phyloP scores from a whole-genome alignment of 2,329 filamentous ascomycete species.

The Colletotrichum paranaense region DNA sequence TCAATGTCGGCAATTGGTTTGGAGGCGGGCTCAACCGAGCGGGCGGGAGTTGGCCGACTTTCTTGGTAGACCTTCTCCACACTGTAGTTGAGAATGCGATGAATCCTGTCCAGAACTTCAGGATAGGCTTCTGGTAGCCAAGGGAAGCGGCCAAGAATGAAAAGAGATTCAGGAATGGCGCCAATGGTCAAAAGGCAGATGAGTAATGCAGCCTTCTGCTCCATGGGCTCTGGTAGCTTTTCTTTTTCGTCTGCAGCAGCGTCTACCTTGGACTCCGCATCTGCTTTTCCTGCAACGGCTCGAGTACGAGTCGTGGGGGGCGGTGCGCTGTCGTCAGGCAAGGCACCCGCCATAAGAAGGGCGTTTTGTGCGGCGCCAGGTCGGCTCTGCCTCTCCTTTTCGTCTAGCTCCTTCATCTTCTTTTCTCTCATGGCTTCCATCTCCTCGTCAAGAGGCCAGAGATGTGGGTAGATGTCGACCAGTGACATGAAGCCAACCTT shows the following conservation, averaged over 20 bases:
- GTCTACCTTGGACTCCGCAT: constrained; percentile 63
- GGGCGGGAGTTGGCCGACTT: constrained; percentile 50
- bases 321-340: constrained; percentile 82
- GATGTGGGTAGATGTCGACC: constrained; percentile 88
- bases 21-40: constrained; percentile 49
- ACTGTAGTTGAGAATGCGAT: constrained; percentile 86
- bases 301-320: constrained; percentile 56
- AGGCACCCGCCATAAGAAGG: constrained; percentile 84
- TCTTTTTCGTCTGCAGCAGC: constrained; percentile 60
- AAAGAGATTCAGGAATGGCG: constrained; percentile 91
- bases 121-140: constrained; percentile 91
- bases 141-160: constrained; percentile 90
- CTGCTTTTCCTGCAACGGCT: constrained; percentile 63
- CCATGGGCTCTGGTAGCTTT: constrained; percentile 76
- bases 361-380: constrained; percentile 84
- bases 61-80: constrained; percentile 77
- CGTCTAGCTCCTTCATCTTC: constrained; percentile 80
- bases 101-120: constrained; percentile 82
- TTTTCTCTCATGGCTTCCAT: constrained; percentile 82
- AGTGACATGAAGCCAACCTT: constrained; percentile 98
- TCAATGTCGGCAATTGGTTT: constrained; percentile 65
- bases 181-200: constrained; percentile 90
- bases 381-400: constrained; percentile 78
- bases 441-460: constrained; percentile 85
- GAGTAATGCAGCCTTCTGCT: constrained; percentile 89